A percentile compares a stretch with the other conserved stretches of the same genome.
Conservation (phyloP, 805 yeast species). For the Metschnikowia proteae region DNA sequence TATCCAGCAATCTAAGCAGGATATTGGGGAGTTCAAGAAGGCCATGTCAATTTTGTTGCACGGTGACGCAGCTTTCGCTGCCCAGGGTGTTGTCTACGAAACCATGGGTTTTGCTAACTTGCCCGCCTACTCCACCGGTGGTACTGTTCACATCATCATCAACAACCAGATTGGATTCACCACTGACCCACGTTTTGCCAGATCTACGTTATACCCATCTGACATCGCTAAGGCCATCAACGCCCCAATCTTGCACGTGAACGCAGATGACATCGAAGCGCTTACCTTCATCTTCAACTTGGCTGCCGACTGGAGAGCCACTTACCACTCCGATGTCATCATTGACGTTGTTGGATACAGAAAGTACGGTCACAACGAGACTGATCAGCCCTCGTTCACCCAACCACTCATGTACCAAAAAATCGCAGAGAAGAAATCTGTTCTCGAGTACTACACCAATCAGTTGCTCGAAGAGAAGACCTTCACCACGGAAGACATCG, state of each 20-base stretch:
- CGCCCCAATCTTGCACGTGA: conserved; percentile 99
- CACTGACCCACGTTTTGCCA: conserved; percentile 94
- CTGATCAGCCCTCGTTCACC: conserved; percentile 98
- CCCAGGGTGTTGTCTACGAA: conserved; percentile 98
- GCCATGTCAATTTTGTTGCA: conserved; percentile 92
- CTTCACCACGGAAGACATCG: conserved; percentile 84
- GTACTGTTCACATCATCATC: conserved; percentile 92
- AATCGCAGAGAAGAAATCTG: conserved; percentile 85
- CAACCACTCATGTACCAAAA: conserved; percentile 96
- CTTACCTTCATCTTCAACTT: conserved; percentile 86
- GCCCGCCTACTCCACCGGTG: conserved; percentile 97
- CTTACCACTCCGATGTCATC: conserved; percentile 94
- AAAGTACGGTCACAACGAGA: conserved; percentile 98
- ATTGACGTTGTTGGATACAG: conserved; percentile 98
- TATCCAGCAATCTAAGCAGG: conserved; percentile 85
- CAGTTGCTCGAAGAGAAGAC: conserved; percentile 82
- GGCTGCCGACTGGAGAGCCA: conserved; percentile 98
- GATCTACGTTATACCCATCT: conserved; percentile 97
- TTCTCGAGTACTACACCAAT: conserved; percentile 78
- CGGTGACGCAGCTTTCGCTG: conserved; percentile 99
- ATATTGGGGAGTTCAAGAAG: conserved; percentile 75
- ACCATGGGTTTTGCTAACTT: conserved; percentile 91
- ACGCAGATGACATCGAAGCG: conserved; percentile 96
- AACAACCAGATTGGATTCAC: conserved; percentile 99
- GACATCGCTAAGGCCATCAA: conserved; percentile 95